These are phyloP conservation scores for Mycena albidolilacea DNA, from an alignment of 768 basidiomycete species.

Conservation along the genomic window DNA sequence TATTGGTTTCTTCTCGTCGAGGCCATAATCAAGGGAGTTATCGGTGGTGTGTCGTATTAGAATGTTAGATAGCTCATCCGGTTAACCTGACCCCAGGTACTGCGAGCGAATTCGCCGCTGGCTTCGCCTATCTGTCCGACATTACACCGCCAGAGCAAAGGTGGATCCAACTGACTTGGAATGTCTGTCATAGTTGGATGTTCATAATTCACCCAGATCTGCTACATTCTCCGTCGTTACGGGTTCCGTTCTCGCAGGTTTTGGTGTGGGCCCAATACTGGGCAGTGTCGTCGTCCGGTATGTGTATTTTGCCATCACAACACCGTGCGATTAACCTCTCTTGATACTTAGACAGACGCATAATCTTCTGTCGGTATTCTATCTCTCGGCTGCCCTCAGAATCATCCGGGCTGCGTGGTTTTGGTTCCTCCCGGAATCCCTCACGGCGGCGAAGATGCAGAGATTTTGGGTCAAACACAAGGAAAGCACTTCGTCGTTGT, in stretches of 20 bases:
- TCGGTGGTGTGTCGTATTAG: conserved; percentile 71
- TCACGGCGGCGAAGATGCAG: conserved; percentile 67
- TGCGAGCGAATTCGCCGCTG: conserved; percentile 63
- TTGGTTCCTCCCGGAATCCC: conserved; percentile 84
- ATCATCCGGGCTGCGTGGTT: conserved; percentile 63
- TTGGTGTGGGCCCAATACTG: conserved; percentile 82
- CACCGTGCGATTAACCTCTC: neutral
- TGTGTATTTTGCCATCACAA: neutral
- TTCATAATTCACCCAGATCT: conserved; percentile 58
- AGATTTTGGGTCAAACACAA: conserved; percentile 53
- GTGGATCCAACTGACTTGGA: conserved; percentile 48
- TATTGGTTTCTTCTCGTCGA: conserved; percentile 85
- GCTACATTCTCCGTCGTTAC: conserved; percentile 74
- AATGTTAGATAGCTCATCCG: conserved; percentile 31
- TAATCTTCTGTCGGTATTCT: conserved; percentile 77
- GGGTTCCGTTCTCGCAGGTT: conserved; percentile 82
- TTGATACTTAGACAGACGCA: conserved; percentile 54
- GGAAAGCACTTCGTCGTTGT: conserved; percentile 51
- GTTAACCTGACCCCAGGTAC: conserved; percentile 58
- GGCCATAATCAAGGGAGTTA: conserved; percentile 74
- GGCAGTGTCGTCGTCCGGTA: conserved; percentile 74
- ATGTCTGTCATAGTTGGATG: neutral
- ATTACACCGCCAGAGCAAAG: conserved; percentile 68
- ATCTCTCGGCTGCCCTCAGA: conserved; percentile 69
- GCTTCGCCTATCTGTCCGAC: conserved; percentile 81